Evolutionary conservation across 495 filamentous ascomycete species (phyloP), one percentile per base, ranked within the genome.

Genomic region (Daldinia concentrica): DNA sequence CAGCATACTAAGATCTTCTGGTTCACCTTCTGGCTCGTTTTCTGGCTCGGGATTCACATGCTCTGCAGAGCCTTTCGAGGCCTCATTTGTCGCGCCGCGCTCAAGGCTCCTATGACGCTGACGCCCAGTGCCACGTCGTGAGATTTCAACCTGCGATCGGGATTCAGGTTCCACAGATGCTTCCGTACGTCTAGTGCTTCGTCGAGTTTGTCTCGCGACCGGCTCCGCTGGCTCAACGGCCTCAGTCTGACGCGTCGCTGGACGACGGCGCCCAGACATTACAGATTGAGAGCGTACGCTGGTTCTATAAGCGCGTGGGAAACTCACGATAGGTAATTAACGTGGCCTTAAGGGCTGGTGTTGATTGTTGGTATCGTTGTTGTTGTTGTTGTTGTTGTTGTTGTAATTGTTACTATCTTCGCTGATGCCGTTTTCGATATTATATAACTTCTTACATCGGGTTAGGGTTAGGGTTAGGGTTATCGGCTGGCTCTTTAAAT

Each of bases 221-320:
- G 50, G 48, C 37, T 26, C 32, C 19, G 17, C 27, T 41, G 61
- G 68, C 52, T 66, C 66, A 41, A 64, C 68, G 34, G 58, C 71
- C 37, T 66, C 68, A 2, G 62, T 64, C 51, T 55, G 71, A 52
- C 73, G 74, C n/a, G 68, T 65, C 58, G 65, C 24, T 32, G 63
- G 67, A 66, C 69, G 74, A 32, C 63, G 73, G 37, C 76, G 67
- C 4, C 68, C 57, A 61, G 51, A 60, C 76, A 77, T 77, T 37
- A 27, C 64, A 14, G 7, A 64, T 37, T 6, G 6, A 15, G 29
- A 48, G 12, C 0, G 55, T 48, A 6, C 27, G 26, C 5, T 6
- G 34, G 19, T 11, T 11, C 8, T 17, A 14, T 4, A 7, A 32
- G 27, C 27, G 24, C 19, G 14, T 32, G 24, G 2, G 17, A 34